phyloP scores from a whole-genome alignment of 2,329 filamentous ascomycete species.

The Fusarium xyrophilum region DNA sequence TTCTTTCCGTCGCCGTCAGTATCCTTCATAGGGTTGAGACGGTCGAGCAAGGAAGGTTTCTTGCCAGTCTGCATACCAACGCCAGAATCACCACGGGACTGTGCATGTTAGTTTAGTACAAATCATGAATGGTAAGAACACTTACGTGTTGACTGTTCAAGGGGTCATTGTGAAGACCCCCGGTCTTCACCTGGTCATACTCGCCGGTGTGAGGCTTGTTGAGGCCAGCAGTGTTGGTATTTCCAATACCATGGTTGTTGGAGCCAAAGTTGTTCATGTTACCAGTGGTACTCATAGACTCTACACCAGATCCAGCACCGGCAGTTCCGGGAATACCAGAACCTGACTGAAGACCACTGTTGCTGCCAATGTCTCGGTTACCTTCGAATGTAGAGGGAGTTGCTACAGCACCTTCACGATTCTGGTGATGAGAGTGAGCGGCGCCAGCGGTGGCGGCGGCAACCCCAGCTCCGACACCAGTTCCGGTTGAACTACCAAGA shows the following conservation, averaged over 20 bases:
- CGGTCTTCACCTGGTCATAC: slow-evolving; percentile 15
- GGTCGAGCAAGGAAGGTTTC: slow-evolving; percentile 35
- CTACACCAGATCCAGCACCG: slow-evolving; percentile 3
- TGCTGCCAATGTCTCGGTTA: background rate
- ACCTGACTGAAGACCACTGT: background rate
- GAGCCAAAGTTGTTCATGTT: background rate
- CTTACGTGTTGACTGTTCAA: slow-evolving; percentile 24
- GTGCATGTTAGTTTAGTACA: background rate
- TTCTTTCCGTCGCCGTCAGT: slow-evolving; percentile 38
- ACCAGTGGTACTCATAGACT: background rate
- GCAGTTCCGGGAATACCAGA: background rate
- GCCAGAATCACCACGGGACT: slow-evolving; percentile 25
- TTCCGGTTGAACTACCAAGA: slow-evolving; percentile 11
- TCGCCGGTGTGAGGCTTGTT: slow-evolving; percentile 6
- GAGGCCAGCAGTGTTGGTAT: slow-evolving; percentile 15
- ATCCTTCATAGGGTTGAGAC: slow-evolving; percentile 35
- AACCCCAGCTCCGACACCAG: slow-evolving; percentile 3
- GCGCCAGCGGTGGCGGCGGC: slow-evolving; percentile 4
- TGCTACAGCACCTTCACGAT: background rate
- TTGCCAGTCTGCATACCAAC: slow-evolving; percentile 10
- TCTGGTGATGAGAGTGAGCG: slow-evolving; percentile 26
- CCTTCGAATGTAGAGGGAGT: background rate
- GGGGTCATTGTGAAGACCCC: slow-evolving; percentile 24
- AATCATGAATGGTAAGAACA: rapidly evolving
- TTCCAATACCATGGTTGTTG: background rate